These are phyloP conservation scores for Dipodascus albidus DNA, from an alignment of 805 yeast species.

Conservation along the genomic window DNA sequence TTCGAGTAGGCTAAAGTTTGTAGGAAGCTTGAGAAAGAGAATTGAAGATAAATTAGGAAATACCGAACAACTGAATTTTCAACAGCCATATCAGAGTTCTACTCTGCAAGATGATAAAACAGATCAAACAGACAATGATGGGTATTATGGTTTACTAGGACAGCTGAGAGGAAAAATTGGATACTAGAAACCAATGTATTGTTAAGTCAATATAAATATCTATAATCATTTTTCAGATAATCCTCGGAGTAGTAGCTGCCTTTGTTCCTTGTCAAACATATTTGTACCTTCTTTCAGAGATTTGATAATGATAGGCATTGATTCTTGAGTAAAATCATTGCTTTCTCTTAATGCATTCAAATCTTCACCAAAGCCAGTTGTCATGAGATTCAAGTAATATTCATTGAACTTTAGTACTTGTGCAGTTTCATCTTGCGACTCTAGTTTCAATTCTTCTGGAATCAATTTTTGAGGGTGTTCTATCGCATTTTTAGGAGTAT, in stretches of 20 bases:
- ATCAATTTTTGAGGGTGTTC: constrained; percentile 5
- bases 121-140: constrained; percentile 1
- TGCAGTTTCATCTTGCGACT: not conserved
- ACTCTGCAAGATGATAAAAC: not conserved
- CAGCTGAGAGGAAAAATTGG: constrained; percentile 15
- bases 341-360: constrained; percentile 31
- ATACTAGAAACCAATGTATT: too few species aligned
- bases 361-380: constrained; percentile 37
- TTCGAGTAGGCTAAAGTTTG: constrained; percentile 11
- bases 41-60: constrained; percentile 11
- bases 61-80: constrained; percentile 2
- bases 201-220: too few species aligned
- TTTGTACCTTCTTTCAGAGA: constrained; percentile 29
- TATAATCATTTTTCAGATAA: not conserved
- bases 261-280: constrained; percentile 25
- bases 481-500: not conserved
- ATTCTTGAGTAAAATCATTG: constrained; percentile 29
- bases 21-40: constrained; percentile 14
- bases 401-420: constrained; percentile 16
- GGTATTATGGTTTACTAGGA: constrained; percentile 14
- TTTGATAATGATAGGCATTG: constrained; percentile 23
- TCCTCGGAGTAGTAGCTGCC: constrained; percentile 10
- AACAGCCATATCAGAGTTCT: not conserved
- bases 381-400: constrained; percentile 34
- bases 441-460: constrained; percentile 5